These are phyloP conservation scores for Phytophthora fragariaefolia DNA, from an alignment of 352 stramenopile species.

Conservation along the genomic window DNA sequence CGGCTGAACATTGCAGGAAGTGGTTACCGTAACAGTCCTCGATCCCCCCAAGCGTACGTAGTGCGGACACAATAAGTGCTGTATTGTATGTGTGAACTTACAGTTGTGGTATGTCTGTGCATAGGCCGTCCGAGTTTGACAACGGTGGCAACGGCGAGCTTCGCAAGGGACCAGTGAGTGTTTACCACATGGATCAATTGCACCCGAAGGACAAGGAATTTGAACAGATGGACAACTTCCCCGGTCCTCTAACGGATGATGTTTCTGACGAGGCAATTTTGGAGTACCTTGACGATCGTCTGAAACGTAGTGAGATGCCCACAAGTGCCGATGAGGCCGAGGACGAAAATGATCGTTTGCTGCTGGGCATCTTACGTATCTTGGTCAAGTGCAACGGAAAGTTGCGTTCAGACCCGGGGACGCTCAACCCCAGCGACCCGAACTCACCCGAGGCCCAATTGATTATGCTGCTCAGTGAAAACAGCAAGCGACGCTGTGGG, in stretches of 20 bases:
- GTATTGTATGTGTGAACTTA: not conserved
- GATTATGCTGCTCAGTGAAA: constrained; percentile 72
- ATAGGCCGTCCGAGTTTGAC: constrained; percentile 61
- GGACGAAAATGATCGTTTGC: constrained; percentile 74
- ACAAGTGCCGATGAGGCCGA: constrained; percentile 23
- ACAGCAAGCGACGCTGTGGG: constrained; percentile 63
- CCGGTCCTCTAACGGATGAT: constrained; percentile 73
- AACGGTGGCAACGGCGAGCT: constrained; percentile 63
- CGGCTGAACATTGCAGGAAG: constrained; percentile 69
- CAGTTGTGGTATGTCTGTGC: constrained; percentile 11
- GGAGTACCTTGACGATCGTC: constrained; percentile 67
- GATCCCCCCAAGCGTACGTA: constrained; percentile 55
- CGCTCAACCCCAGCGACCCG: constrained; percentile 53
- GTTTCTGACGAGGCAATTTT: constrained; percentile 68
- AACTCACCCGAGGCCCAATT: constrained; percentile 72
- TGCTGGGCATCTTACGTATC: constrained; percentile 72
- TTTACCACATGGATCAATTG: constrained; percentile 85
- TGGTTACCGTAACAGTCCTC: constrained; percentile 71
- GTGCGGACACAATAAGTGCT: not conserved
- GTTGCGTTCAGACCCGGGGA: constrained; percentile 55
- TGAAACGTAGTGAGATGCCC: constrained; percentile 42
- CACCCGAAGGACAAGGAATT: constrained; percentile 75
- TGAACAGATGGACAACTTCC: constrained; percentile 77
- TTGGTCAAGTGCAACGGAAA: constrained; percentile 86
- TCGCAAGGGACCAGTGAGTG: constrained; percentile 78